These are phyloP conservation scores for Aethionema arabicum DNA, from an alignment of 345 rosid species.

Conservation along the genomic window DNA sequence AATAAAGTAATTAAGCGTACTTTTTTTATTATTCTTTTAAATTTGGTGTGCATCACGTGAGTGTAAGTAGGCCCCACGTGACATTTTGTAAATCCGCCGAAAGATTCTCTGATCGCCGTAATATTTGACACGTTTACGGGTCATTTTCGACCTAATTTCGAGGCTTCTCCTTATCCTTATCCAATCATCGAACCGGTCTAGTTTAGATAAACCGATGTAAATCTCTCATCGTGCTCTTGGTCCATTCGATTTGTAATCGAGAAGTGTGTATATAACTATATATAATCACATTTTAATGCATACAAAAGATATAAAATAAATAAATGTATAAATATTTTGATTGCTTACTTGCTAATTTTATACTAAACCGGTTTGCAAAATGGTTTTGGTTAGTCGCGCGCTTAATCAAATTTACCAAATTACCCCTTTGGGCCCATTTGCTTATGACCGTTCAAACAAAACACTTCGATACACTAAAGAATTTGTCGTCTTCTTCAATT, in stretches of 20 bases:
- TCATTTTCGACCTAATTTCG: not conserved
- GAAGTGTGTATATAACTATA: too few species aligned
- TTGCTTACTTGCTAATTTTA: not conserved
- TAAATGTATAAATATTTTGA: not conserved
- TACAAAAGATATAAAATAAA: not conserved
- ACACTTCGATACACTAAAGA: constrained; percentile 28
- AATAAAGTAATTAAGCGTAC: too few species aligned
- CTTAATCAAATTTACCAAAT: constrained; percentile 3
- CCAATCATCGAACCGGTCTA: not conserved
- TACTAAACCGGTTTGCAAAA: not conserved
- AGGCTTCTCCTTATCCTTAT: not conserved
- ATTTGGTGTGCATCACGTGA: constrained; percentile 27
- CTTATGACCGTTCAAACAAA: constrained; percentile 24
- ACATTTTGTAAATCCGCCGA: constrained; percentile 31
- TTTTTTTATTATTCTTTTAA: not conserved
- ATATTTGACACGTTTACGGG: constrained; percentile 14
- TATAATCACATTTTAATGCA: too few species aligned
- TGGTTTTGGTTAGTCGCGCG: not conserved
- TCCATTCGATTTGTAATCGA: too few species aligned
- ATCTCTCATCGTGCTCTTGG: too few species aligned
- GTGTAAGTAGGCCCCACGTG: not conserved
- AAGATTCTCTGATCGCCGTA: constrained; percentile 40
- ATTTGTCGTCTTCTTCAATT: constrained; percentile 31
- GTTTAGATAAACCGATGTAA: not conserved
- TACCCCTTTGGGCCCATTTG: constrained; percentile 25